Evolutionary conservation across 768 basidiomycete species (phyloP).

Genomic region (Mrakia frigida): DNA sequence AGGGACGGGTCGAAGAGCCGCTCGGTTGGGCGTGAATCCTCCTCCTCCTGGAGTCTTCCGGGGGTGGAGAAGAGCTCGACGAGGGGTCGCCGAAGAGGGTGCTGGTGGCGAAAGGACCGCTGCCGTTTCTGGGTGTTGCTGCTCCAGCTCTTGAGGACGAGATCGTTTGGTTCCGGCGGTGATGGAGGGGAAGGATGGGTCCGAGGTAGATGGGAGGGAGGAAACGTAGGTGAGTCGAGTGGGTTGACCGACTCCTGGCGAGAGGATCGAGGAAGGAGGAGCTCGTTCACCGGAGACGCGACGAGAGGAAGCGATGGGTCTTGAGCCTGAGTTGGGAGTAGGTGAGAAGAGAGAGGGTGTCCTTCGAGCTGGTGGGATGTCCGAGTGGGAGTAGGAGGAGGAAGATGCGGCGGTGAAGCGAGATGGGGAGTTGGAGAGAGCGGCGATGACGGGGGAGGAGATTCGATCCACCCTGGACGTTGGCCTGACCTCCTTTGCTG

Average conservation of each 20-base stretch:
- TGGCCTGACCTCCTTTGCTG: not conserved
- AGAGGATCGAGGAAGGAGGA: not conserved
- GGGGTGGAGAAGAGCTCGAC: not conserved
- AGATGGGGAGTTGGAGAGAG: not conserved
- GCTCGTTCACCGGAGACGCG: conserved; percentile 10
- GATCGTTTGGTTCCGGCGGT: conserved; percentile 14
- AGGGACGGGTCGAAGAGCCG: not conserved
- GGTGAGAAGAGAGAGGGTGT: not conserved
- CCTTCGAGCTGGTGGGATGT: not conserved
- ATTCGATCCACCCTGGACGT: not conserved
- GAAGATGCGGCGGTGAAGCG: not conserved
- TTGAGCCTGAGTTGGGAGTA: not conserved
- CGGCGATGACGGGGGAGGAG: not conserved
- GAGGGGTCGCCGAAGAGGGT: not conserved
- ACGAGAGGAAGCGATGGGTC: conserved; percentile 19
- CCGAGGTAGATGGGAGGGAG: not conserved
- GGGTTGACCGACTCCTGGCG: not conserved
- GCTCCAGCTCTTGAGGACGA: conserved; percentile 19
- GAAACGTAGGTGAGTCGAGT: not conserved
- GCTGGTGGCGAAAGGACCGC: not conserved
- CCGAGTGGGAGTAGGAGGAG: not conserved
- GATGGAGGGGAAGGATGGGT: not conserved
- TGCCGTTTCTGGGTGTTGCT: not conserved
- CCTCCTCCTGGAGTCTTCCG: not conserved
- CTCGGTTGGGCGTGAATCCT: not conserved